A percentile compares a stretch with the other conserved stretches of the same genome.
These are phyloP conservation scores for Cystobasidium sp. DNA, from an alignment of 1,284 basidiomycete genomes.

Conservation along the genomic window DNA sequence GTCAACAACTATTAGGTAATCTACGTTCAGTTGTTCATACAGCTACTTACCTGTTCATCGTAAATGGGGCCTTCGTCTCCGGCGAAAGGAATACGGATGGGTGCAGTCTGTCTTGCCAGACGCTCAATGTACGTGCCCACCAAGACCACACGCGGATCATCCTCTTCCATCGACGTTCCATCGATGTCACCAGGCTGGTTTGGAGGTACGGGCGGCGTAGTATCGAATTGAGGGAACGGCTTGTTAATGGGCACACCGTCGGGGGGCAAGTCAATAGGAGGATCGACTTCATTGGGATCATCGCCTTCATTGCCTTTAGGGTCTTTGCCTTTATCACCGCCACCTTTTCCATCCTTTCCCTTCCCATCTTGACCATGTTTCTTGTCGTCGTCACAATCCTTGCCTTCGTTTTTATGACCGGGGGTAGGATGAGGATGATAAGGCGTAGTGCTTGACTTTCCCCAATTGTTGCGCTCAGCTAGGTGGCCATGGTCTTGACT, in stretches of 20 bases:
- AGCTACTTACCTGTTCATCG: conserved; percentile 1
- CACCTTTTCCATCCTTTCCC: not conserved
- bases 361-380: not conserved
- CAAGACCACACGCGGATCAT: conserved; percentile 5
- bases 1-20: not conserved
- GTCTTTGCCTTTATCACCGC: conserved; percentile 2
- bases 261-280: conserved; percentile 1
- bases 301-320: not conserved
- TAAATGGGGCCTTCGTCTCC: not conserved
- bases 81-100: not conserved
- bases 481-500: not conserved
- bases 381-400: not conserved
- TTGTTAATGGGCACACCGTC: not conserved
- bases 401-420: not conserved
- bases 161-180: not conserved
- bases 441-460: not conserved
- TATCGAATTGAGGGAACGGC: conserved; percentile 8
- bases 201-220: conserved; percentile 1
- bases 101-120: not conserved
- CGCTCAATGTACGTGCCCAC: conserved; percentile 6
- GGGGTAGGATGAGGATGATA: not conserved
- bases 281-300: not conserved
- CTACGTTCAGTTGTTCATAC: not conserved
- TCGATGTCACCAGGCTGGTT: conserved; percentile 8
- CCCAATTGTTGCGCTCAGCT: not conserved